Conservation (phyloP, 2,329 filamentous ascomycete species). For the Fusarium sp. region DNA sequence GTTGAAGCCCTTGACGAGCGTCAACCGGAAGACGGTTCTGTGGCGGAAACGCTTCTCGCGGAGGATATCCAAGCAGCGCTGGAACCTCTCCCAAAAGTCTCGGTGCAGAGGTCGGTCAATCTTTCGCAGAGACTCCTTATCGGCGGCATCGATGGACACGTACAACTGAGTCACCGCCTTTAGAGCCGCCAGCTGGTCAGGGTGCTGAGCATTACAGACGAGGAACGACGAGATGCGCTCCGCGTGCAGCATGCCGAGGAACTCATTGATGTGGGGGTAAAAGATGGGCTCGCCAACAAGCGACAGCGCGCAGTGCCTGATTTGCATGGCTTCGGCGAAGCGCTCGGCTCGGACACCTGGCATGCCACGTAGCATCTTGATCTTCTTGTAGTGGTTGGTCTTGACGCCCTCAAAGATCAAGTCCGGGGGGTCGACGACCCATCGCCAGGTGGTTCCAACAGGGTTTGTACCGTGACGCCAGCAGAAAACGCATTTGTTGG, state of each 20-base stretch:
- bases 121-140: conserved; percentile 85
- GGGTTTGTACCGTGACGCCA: conserved; percentile 99
- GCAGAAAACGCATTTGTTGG: conserved; percentile 99
- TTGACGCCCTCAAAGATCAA: conserved; percentile 92
- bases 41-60: conserved; percentile 85
- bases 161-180: conserved; percentile 94
- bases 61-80: conserved; percentile 89
- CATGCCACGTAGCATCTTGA: conserved; percentile 95
- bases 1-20: conserved; percentile 98
- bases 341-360: conserved; percentile 92
- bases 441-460: conserved; percentile 96
- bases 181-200: conserved; percentile 85
- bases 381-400: conserved; percentile 94
- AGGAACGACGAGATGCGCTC: conserved; percentile 94
- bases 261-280: conserved; percentile 97
- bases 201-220: conserved; percentile 97
- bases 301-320: conserved; percentile 91
- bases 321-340: conserved; percentile 91
- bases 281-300: conserved; percentile 99
- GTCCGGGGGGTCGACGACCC: conserved; percentile 92
- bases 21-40: conserved; percentile 93
- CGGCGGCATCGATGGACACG: conserved; percentile 94
- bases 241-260: conserved; percentile 83
- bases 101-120: conserved; percentile 94
- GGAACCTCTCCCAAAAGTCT: conserved; percentile 98